phyloP scores from a whole-genome alignment of 1,139 yeast species.

The Hyphopichia fennica region DNA sequence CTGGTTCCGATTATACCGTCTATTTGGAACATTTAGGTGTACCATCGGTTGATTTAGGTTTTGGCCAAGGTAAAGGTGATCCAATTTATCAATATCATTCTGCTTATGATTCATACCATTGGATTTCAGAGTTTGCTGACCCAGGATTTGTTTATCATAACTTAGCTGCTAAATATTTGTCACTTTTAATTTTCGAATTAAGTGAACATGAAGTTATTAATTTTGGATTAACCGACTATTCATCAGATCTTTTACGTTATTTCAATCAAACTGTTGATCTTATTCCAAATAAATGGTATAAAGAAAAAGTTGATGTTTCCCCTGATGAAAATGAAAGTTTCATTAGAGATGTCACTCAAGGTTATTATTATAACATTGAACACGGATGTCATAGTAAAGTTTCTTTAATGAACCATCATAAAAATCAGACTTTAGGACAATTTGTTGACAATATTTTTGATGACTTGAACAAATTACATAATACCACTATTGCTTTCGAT shows the following conservation, averaged over 20 bases:
- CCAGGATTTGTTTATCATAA: conserved; percentile 55
- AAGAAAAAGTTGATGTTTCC: conserved; percentile 13
- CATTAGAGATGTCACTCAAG: conserved; percentile 22
- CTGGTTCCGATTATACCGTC: conserved; percentile 50
- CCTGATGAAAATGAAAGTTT: conserved; percentile 20
- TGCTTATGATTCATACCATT: conserved; percentile 55
- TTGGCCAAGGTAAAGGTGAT: conserved; percentile 29
- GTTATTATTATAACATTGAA: conserved; percentile 22
- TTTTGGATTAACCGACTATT: conserved; percentile 37
- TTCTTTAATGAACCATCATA: conserved; percentile 8
- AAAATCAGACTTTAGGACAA: conserved; percentile 27
- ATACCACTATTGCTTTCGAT: conserved; percentile 39
- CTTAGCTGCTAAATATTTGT: conserved; percentile 57
- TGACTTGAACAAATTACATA: conserved; percentile 26
- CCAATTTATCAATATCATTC: conserved; percentile 60
- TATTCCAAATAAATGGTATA: conserved; percentile 37
- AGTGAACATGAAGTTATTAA: conserved; percentile 55
- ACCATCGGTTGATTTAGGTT: conserved; percentile 43
- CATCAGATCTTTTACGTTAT: conserved; percentile 30
- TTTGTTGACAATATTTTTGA: conserved; percentile 24
- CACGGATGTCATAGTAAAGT: conserved; percentile 17
- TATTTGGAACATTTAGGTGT: conserved; percentile 49
- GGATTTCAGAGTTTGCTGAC: conserved; percentile 59
- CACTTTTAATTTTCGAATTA: conserved; percentile 52
- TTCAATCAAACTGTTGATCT: conserved; percentile 24